phyloP scores from a whole-genome alignment of 2,329 filamentous ascomycete species.

The Fusarium subtropicale region DNA sequence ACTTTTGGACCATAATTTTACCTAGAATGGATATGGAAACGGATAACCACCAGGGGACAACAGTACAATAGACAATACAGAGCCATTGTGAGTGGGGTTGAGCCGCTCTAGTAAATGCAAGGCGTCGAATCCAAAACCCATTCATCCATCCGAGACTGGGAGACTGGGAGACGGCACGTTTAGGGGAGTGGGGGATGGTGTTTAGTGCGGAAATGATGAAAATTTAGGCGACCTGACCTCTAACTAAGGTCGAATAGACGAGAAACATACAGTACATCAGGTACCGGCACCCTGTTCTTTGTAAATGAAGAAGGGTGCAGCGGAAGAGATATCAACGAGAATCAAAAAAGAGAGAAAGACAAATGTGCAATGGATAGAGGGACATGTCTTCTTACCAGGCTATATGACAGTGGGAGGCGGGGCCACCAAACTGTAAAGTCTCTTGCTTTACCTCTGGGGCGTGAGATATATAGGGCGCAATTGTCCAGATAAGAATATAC shows the following conservation, averaged over 20 bases:
- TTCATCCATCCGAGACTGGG: conserved; percentile 12
- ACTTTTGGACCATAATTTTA: too few species aligned
- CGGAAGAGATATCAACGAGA: not conserved
- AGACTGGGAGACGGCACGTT: conserved; percentile 16
- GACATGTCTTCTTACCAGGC: not conserved
- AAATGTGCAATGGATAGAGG: not conserved
- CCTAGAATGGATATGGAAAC: conserved; percentile 9
- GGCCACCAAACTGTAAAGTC: not conserved
- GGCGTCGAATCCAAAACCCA: conserved; percentile 27
- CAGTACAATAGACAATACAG: not conserved
- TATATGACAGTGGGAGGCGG: not conserved
- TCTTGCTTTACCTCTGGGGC: not conserved
- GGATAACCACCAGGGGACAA: not conserved
- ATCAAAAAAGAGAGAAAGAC: not conserved
- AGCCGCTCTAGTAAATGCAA: conserved; percentile 37
- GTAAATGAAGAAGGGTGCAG: not conserved
- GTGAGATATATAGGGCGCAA: not conserved
- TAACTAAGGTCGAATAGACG: not conserved
- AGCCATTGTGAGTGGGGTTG: conserved; percentile 38
- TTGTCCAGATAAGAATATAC: conserved; percentile 1
- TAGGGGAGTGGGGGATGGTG: conserved; percentile 37
- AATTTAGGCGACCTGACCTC: conserved; percentile 25
- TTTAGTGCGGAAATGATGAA: conserved; percentile 34
- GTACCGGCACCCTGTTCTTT: not conserved
- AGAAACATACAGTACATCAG: conserved; percentile 6